These are phyloP conservation scores for Lasiodiplodia gonubiensis DNA, from an alignment of 2,329 filamentous ascomycete species.

Conservation along the genomic window DNA sequence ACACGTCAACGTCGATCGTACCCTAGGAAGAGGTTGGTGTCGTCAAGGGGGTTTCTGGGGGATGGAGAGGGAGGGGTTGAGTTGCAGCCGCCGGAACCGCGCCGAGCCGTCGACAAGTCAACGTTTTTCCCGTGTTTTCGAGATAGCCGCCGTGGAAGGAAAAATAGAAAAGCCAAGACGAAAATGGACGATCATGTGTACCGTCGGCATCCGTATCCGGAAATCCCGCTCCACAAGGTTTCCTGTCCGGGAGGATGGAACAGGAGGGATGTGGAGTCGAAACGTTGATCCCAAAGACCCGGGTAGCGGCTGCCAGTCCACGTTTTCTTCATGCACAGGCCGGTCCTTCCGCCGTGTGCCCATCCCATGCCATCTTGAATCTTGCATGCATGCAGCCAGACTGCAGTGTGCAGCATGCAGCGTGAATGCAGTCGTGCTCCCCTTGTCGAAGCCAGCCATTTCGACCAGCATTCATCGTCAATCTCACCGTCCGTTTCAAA, in stretches of 20 bases:
- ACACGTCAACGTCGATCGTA: slow-evolving; percentile 24
- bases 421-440: slow-evolving; percentile 1
- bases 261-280: slow-evolving; percentile 12
- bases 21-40: slow-evolving; percentile 6
- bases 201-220: background rate
- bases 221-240: slow-evolving; percentile 16
- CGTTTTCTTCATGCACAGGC: slow-evolving; percentile 22
- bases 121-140: background rate
- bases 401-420: background rate
- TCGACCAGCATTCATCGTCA: background rate
- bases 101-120: slow-evolving; percentile 7
- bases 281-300: background rate
- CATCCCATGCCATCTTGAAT: slow-evolving; percentile 26
- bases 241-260: background rate
- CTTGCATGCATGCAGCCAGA: slow-evolving; percentile 16
- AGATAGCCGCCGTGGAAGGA: slow-evolving; percentile 12
- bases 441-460: slow-evolving; percentile 5
- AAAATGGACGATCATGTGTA: slow-evolving; percentile 18
- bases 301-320: slow-evolving; percentile 5
- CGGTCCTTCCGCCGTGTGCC: background rate
- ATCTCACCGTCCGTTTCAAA: background rate
- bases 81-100: slow-evolving; percentile 23
- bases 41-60: slow-evolving; percentile 8
- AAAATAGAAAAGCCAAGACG: slow-evolving; percentile 1
- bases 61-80: too few relatives aligned